A percentile compares a stretch with the other conserved stretches of the same genome.
Evolutionary conservation across 148 eudicot genomes (phyloP).

Genomic region (Limonium bicolor): DNA sequence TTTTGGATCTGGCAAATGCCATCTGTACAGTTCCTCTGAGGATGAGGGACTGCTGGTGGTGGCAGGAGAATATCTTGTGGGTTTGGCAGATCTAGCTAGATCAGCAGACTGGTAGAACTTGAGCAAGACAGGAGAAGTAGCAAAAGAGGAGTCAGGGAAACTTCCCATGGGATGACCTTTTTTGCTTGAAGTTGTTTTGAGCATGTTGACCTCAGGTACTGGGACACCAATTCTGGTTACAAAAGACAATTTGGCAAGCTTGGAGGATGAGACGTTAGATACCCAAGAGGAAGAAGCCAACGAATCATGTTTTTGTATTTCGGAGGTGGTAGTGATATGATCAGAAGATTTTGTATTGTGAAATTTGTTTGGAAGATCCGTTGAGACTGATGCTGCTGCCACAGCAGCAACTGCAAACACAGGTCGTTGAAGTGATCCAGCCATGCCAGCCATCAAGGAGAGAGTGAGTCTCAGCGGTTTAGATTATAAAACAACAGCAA

Average conservation of each 20-base stretch:
- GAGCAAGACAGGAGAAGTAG: constrained; percentile 25
- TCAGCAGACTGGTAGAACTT: constrained; percentile 60
- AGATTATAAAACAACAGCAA: constrained; percentile 4
- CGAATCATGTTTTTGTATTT: constrained; percentile 12
- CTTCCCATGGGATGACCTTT: constrained; percentile 9
- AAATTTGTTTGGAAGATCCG: constrained; percentile 58
- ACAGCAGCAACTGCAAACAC: constrained; percentile 75
- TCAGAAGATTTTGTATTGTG: constrained; percentile 25
- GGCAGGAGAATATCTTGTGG: constrained; percentile 23
- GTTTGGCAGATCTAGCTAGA: constrained; percentile 39
- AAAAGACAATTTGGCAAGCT: constrained; percentile 44
- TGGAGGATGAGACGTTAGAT: constrained; percentile 53
- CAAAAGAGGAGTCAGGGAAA: constrained; percentile 11
- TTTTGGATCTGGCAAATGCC: constrained; percentile 77
- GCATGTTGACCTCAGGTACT: constrained; percentile 26
- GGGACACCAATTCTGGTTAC: constrained; percentile 43
- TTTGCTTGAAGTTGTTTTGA: constrained; percentile 12
- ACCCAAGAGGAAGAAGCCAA: constrained; percentile 47
- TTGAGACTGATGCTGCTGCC: constrained; percentile 63
- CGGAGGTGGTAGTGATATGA: constrained; percentile 13
- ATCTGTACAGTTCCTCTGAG: constrained; percentile 58
- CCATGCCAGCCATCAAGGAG: constrained; percentile 35
- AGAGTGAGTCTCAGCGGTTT: constrained; percentile 9
- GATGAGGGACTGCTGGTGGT: constrained; percentile 25
- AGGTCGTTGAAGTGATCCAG: constrained; percentile 66